These are phyloP conservation scores for Colletotrichum destructivum DNA, from an alignment of 2,329 filamentous ascomycete species.

Conservation along the genomic window DNA sequence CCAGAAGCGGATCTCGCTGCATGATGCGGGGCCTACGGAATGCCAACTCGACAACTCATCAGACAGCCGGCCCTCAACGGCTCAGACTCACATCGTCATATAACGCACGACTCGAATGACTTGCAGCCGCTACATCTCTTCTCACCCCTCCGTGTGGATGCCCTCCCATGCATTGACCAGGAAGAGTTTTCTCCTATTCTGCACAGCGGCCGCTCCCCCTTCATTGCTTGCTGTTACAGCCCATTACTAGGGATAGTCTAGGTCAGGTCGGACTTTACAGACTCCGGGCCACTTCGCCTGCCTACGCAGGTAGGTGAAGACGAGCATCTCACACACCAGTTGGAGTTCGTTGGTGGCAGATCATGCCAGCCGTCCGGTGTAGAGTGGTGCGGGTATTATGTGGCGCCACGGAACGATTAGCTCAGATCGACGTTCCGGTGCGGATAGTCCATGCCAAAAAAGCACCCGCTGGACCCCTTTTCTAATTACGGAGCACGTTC, in stretches of 20 bases:
- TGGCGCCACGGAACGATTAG: constrained; percentile 35
- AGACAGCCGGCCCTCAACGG: constrained; percentile 19
- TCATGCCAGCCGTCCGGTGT: constrained; percentile 23
- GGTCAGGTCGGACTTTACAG: neutral
- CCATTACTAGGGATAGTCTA: neutral
- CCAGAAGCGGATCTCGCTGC: constrained; percentile 35
- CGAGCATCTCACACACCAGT: neutral
- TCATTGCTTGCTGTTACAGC: constrained; percentile 11
- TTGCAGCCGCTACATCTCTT: constrained; percentile 39
- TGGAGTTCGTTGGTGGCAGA: constrained; percentile 18
- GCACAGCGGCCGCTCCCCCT: constrained; percentile 27
- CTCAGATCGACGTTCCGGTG: constrained; percentile 34
- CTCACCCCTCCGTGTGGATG: constrained; percentile 23
- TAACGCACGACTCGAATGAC: constrained; percentile 38
- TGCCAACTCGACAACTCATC: constrained; percentile 7
- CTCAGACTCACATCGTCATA: constrained; percentile 35
- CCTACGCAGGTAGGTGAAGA: constrained; percentile 19
- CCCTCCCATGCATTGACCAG: constrained; percentile 25
- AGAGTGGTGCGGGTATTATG: constrained; percentile 26
- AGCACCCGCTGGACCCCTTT: constrained; percentile 34
- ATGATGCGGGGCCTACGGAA: constrained; percentile 31
- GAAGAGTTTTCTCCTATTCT: constrained; percentile 21
- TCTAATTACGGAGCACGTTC: constrained; percentile 35
- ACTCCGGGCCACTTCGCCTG: constrained; percentile 1
- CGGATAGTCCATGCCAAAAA: constrained; percentile 15